Base-by-base conservation (phyloP, 441 rosid genomes). In the Biscutella laevigata region DNA sequence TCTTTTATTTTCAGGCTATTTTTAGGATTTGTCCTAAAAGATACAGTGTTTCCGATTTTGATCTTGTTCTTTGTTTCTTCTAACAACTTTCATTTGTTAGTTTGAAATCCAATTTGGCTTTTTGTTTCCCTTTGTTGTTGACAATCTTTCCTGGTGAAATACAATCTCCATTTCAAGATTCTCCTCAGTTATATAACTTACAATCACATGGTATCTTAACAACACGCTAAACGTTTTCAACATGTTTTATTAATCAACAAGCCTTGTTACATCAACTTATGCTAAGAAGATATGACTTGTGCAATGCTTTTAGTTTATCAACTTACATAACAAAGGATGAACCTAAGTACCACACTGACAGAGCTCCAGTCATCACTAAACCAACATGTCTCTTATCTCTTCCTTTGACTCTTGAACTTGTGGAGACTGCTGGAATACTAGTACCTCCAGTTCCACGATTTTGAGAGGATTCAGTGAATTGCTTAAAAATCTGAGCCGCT, bases 401-500 rank as follows among this genome's bases (percentile, higher is more conserved):
- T 17, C 20, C 20, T 17, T 17, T 17, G 20, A 17, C 20, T 17
- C 20, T 17, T 17, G 20, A 17, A 17, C 20, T 17, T 17, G 20
- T 17, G 20, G 20, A 17, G 20, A 17, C 20, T 17, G 20, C 20
- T 17, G 20, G 2, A 17, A 3, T 17, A 17, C 1, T 16, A 41
- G 39, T 57, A 65, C 70, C 70, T 57, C 22, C 37, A 28, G 26
- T 27, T 42, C 47, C 59, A 57, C 11, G 28, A 30, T 33, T 53
- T 15, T 57, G 50, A 19, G 35, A 17, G 24, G 46, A 43, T 35
- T 42, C 66, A 14, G 51, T 55, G 55, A 58, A 70, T 24, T 73
- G 74, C 59, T 62, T 62, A 55, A 73, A 73, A 22, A 73, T 61
- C 42, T 43, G 12, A 53, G 77, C 62, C 5, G 14, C 67, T 25